A percentile compares a stretch with the other conserved stretches of the same genome.
These are phyloP conservation scores for Sporisorium scitamineum DNA, from an alignment of 1,284 basidiomycete genomes.

Conservation along the genomic window DNA sequence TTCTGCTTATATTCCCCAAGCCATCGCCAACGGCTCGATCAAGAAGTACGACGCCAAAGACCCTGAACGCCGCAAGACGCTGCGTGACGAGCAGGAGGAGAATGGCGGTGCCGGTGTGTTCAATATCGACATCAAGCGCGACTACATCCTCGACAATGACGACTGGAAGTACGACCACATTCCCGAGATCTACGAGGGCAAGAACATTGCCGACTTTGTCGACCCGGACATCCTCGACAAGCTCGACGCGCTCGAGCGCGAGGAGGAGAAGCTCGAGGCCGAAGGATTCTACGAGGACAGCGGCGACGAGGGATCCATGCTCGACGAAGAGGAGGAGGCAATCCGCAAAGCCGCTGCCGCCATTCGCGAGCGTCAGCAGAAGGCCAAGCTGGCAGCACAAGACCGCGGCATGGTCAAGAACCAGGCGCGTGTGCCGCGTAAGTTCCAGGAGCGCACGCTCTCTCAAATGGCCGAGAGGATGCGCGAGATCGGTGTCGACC, in stretches of 20 bases:
- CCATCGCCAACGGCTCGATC: conserved; percentile 49
- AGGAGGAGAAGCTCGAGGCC: conserved; percentile 91
- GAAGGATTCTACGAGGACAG: conserved; percentile 95
- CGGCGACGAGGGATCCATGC: conserved; percentile 79
- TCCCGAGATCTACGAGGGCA: conserved; percentile 96
- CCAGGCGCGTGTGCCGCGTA: conserved; percentile 85
- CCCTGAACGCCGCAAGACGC: conserved; percentile 59
- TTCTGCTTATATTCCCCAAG: conserved; percentile 61
- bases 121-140: conserved; percentile 73
- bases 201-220: conserved; percentile 99
- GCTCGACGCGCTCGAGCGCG: conserved; percentile 94
- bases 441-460: conserved; percentile 81
- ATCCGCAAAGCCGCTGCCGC: conserved; percentile 79
- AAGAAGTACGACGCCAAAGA: conserved; percentile 66
- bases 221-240: conserved; percentile 98
- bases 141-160: conserved; percentile 88
- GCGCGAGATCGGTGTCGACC: conserved; percentile 88
- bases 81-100: conserved; percentile 67
- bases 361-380: conserved; percentile 75
- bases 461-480: conserved; percentile 84
- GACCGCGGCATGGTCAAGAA: conserved; percentile 90
- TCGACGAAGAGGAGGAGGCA: conserved; percentile 90
- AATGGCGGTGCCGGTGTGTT: conserved; percentile 68
- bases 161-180: conserved; percentile 97
- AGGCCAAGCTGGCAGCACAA: conserved; percentile 82